Evolutionary conservation across 148 eudicot genomes (phyloP), one percentile per base, ranked within the genome.

Genomic region (Arbutus unedo): DNA sequence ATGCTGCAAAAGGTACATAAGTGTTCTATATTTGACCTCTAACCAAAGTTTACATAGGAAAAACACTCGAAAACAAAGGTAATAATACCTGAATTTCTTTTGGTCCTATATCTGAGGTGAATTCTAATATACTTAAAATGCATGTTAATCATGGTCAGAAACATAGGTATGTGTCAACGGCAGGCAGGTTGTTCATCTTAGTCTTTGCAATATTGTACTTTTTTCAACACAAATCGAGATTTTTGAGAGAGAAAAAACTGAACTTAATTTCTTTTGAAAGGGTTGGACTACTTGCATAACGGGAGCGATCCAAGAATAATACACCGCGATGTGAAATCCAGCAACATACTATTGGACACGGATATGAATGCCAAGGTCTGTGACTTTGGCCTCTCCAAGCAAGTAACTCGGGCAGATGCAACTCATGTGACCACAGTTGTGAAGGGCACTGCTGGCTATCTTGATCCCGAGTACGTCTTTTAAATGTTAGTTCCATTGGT

Each of bases 401-500:
- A 91, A 85, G 49, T 91, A 60, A 76, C 89, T 15, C 87, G 84
- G 77, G 87, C 90, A 67, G 95, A 93, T 77, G 93, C 90, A 76
- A 86, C 90, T 76, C 98, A 91, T 66, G 86, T 93, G 6, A 94
- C 94, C 83, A 91, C 98, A 72, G 87, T 84, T 73, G 96, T 93
- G 66, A 93, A 93, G 87, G 94, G 96, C 87, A 93, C 96, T 79
- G 92, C 96, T 79, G 98, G 98, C 73, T 94, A 94, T 87, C 91
- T 94, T 79, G 98, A 94, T 84, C 98, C 98, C 38, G 98, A 94
- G 96, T 94, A 82, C 85, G 93, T 56, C 47, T 53, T 60, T 21
- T 21, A 13, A 50, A 23, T 23, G 38, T 15, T 50, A 38, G 31
- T 62, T 74, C 31, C 16, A 15, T 44, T 43, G 41, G 4, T 51